Evolutionary conservation across 1,284 basidiomycete species (phyloP), one percentile per base, ranked within the genome.

Genomic region (Rhodotorula mucilaginosa): DNA sequence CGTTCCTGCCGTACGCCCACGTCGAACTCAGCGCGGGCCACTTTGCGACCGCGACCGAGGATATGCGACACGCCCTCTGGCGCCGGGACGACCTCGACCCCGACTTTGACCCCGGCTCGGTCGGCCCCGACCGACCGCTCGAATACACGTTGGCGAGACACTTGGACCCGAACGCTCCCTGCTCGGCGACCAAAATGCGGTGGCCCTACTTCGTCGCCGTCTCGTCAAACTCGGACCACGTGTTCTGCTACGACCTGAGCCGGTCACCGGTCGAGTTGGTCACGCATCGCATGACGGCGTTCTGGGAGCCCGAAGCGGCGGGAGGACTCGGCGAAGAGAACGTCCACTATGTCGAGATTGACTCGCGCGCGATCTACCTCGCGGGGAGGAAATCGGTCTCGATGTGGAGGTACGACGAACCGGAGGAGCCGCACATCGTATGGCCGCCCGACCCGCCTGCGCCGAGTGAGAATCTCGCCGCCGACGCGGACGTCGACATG

Each of bases 331-430:
- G 57, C 49, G 70, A 71, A 18, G 2, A 2, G 1, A 10, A 8
- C 0, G 67, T 68, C 16, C 7, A 5, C 52, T 71, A 71, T 47
- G 54, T 68, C 63, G 70, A 71, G 59, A 13, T 71, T 15, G 70
- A 71, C 52, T 29, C 58, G 15, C 21, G 31, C 6, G n/a, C 34
- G 12, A 13, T 59, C 34, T 65, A 56, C 39, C 23, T 68, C 44
- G 67, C 58, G 15, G 70, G 70, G 3, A n/a, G 29, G 29, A 10
- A 26, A 7, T 58, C 59, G 1, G 31, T 68, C 57, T n/a, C 57
- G 10, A 12, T 68, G 13, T 58, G 67, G 61, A 34, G n/a, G 23
- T 29, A 47, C 31, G 29, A 21, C 34, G 26, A 56, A 10, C 39
- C 21, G 3, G 23, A 4, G 23, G 58, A 19, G 10, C n/a, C 12